Evolutionary conservation across 2,329 filamentous ascomycete genomes (phyloP).

Genomic region (Microcera coccophila): DNA sequence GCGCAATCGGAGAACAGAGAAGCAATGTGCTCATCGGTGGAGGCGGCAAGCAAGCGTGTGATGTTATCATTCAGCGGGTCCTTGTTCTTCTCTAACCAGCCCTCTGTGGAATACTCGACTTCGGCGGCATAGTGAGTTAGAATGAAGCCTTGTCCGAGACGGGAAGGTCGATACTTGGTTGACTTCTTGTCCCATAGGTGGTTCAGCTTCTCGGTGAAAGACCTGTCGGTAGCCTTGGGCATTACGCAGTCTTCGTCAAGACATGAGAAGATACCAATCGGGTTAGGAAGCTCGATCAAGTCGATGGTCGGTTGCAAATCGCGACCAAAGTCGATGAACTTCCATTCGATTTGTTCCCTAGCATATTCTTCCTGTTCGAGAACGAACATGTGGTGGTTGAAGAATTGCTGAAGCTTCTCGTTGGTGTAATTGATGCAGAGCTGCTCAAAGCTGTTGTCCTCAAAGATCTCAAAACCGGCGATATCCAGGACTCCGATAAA

Average conservation of each 20-base stretch:
- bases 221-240: conserved; percentile 96
- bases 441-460: conserved; percentile 97
- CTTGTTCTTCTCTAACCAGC: conserved; percentile 99
- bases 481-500: conserved; percentile 99
- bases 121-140: conserved; percentile 97
- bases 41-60: conserved; percentile 79
- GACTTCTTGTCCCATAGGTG: conserved; percentile 95
- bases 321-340: conserved; percentile 98
- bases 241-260: conserved; percentile 97
- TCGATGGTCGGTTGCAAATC: conserved; percentile 97
- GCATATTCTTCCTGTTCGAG: conserved; percentile 98
- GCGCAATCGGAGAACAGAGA: conserved; percentile 84
- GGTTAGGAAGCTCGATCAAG: conserved; percentile 90
- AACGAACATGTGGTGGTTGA: conserved; percentile 99
- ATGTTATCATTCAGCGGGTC: conserved; percentile 97
- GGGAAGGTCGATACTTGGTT: conserved; percentile 83
- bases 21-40: conserved; percentile 78
- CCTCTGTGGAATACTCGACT: conserved; percentile 92
- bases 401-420: conserved; percentile 98
- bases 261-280: conserved; percentile 98
- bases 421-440: conserved; percentile 99
- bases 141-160: conserved; percentile 87
- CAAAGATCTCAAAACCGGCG: conserved; percentile 97
- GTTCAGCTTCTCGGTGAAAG: conserved; percentile 97
- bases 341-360: conserved; percentile 96